Percentiles rank a stretch among this genome's conserved stretches.
phyloP scores from a whole-genome alignment of 2,329 filamentous ascomycete species.

The Paecilomyces dactylethromorphus region DNA sequence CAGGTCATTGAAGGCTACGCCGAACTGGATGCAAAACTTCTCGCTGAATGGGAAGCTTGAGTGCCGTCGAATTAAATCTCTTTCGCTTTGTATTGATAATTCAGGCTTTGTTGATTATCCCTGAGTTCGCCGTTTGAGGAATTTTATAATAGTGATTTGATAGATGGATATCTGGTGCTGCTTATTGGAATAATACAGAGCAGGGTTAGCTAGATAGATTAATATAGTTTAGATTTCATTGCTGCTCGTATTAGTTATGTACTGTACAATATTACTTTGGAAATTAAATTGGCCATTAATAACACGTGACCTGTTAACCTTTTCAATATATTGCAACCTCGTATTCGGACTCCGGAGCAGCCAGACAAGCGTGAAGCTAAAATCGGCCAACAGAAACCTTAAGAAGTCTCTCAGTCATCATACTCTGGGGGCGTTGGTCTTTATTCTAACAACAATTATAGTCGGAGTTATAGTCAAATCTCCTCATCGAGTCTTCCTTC shows the following conservation, averaged over 20 bases:
- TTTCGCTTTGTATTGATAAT: background rate
- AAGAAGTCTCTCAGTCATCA: background rate
- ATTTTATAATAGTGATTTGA: background rate
- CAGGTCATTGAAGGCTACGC: conserved; percentile 50
- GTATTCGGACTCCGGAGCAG: no score
- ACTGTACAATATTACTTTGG: background rate
- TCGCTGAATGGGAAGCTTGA: conserved; percentile 38
- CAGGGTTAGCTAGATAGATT: background rate
- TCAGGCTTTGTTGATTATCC: background rate
- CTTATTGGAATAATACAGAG: background rate
- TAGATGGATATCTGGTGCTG: background rate
- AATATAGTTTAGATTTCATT: background rate
- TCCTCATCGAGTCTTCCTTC: no score
- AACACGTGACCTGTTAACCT: background rate
- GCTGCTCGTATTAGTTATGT: background rate
- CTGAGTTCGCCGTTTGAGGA: background rate
- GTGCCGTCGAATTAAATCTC: background rate
- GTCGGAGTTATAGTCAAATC: background rate
- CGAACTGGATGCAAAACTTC: conserved; percentile 44
- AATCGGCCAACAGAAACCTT: background rate
- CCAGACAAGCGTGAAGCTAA: background rate
- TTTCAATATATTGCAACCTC: no score
- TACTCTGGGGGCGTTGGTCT: background rate
- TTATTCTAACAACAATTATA: background rate
- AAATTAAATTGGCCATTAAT: background rate